phyloP scores from a whole-genome alignment of 768 basidiomycete species.

The Boletales sp. region DNA sequence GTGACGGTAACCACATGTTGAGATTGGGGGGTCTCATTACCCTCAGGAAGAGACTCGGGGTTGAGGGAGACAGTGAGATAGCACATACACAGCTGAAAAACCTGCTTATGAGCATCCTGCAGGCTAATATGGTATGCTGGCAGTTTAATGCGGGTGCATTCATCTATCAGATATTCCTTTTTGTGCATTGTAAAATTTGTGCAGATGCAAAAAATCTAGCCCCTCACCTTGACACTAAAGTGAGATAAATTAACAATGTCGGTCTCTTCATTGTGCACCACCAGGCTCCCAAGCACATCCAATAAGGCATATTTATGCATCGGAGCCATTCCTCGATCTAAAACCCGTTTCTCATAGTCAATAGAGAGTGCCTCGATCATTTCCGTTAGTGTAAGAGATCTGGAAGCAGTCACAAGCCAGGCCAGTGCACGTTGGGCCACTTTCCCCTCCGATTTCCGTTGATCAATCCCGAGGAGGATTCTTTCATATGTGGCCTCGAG shows the following conservation, averaged over 20 bases:
- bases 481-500: conserved; percentile 3
- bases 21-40: not conserved
- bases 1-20: not conserved
- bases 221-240: not conserved
- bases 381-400: conserved; percentile 1
- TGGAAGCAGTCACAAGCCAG: conserved; percentile 2
- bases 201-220: not conserved
- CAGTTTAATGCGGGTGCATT: not conserved
- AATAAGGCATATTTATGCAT: not conserved
- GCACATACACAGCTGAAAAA: not conserved
- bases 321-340: not conserved
- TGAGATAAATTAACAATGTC: not conserved
- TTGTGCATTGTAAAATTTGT: too few relatives aligned
- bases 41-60: not conserved
- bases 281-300: not conserved
- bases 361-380: not conserved
- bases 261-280: not conserved
- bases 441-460: not conserved
- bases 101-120: not conserved
- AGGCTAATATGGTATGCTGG: not conserved
- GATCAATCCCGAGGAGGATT: not conserved
- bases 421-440: not conserved
- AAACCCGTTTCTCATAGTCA: not conserved
- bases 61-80: not conserved
- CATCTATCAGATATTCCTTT: not conserved